Base-by-base conservation (phyloP, 805 yeast species). In the Saturnispora ahearnii region DNA sequence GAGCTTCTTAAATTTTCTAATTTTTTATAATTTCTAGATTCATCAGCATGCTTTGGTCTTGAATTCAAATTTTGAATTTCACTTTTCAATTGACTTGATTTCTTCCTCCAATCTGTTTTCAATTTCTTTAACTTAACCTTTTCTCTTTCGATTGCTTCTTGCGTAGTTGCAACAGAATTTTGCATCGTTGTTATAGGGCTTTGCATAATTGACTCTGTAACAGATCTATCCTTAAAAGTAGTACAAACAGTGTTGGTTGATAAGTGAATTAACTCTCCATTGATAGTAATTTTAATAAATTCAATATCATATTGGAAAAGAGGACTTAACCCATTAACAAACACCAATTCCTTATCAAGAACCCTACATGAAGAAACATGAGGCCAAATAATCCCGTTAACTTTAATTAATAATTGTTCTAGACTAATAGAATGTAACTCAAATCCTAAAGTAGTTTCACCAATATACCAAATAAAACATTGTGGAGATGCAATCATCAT, bases 301-400 rank as follows among this genome's bases (percentile, higher is more conserved):
- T 75, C 78, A 45, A 83, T 71, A 53, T 79, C 83, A 54, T 82
- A 84, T 53, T 81, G 82, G 10, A 84, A 77, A 18, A 73, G 61
- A 1, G 87, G 86, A 30, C 82, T 78, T 36, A 83, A 65, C 0
- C 88, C 88, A 55, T 79, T 76, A 15, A 83, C 78, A 1, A 80
- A 73, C n/a, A 80, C 71, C 46, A 74, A 66, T 48, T 76, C 77
- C 42, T 76, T 75, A 31, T 73, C 73, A 22, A 67, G 67, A 15
- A 69, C 60, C 13, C 70, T 68, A 44, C 79, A 79, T 36, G 77
- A 70, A 0, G 80, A 72, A 1, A 79, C 78, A 58, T 81, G 87
- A 26, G 80, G 76, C 89, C 89, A 83, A 12, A 77, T 72, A 22
- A 82, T 73, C 22, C 87, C 87, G 57, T 83, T 82, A 4, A 83